These are phyloP conservation scores for Coelastrella sp. DNA, from an alignment of 139 green algal genomes.

Conservation along the genomic window DNA sequence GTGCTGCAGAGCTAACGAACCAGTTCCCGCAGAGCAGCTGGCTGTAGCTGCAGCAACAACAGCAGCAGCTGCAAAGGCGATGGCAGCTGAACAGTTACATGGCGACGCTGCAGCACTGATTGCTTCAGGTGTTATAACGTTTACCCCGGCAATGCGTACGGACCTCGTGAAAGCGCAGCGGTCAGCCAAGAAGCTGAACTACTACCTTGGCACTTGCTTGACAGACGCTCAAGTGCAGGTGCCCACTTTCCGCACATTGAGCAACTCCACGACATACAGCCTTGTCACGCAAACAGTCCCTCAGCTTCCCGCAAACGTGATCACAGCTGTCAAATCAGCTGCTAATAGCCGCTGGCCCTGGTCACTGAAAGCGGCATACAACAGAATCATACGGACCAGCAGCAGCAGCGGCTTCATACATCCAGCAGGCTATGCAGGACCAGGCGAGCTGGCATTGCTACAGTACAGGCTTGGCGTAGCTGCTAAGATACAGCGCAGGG, in stretches of 20 bases:
- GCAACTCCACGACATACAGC: background rate
- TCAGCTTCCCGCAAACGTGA: background rate
- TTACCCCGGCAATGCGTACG: background rate
- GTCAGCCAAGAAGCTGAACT: background rate
- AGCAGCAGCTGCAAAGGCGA: conserved; percentile 8
- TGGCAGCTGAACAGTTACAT: background rate
- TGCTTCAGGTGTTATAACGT: background rate
- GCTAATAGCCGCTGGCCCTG: background rate
- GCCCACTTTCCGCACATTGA: background rate
- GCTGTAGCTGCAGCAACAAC: background rate
- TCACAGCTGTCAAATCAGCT: background rate
- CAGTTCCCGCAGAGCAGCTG: background rate
- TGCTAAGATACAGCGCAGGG: background rate
- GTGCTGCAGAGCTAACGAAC: conserved; percentile 9
- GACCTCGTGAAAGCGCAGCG: background rate
- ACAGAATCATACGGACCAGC: background rate
- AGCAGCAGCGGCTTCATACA: conserved; percentile 2
- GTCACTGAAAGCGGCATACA: background rate
- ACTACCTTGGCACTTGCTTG: background rate
- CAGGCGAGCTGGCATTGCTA: conserved; percentile 18
- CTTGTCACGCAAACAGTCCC: background rate
- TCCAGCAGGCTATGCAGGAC: background rate
- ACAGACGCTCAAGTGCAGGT: background rate
- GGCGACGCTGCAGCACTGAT: background rate
- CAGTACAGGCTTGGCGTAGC: conserved; percentile 18